Base-by-base conservation (phyloP, 2,329 filamentous ascomycete genomes). In the Tolypocladium capitatum region DNA sequence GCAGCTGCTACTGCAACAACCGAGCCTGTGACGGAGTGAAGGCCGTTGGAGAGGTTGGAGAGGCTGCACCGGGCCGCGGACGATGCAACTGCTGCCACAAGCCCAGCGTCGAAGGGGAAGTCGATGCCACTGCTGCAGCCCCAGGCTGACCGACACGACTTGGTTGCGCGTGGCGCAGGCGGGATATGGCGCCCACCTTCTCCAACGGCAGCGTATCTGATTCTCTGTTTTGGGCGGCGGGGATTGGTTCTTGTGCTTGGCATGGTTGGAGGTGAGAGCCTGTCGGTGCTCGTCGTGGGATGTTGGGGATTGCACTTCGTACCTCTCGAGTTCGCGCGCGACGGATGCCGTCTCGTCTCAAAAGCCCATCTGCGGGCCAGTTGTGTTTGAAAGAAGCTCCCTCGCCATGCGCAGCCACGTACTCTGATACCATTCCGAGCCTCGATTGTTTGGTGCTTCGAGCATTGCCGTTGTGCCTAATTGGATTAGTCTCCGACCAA, bases 11-110 rank as follows among this genome's bases (percentile, higher is more conserved):
- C 28, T 2, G 28, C 28, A 9, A 9, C 28, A 30, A 9, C 28
- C 1, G 28, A 10, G 28, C 28, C 28, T 9, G 28, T 30, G 28
- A 2, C 28, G 4, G 28, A 30, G 9, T 41, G 57, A 64, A 10
- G 36, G 35, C 14, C 13, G 21, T 11, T 34, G 35, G 24, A 14
- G 20, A 7, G 28, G 40, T 28, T 27, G 33, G 10, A 33, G 32
- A 14, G 24, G 3, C 16, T 18, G 8, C 14, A 18, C 34, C 28
- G 30, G 34, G 21, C 35, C 41, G 33, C 31, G 2, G 9, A 5
- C 7, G 24, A 28, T 13, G 5, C 16, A 3, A 9, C 24, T 2
- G 36, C 13, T 20, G 7, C 33, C 3, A 9, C 14, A 16, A 5
- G 3, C 31, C 31, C 31, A 16, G 31, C 31, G 31, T 14, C 13